phyloP scores from a whole-genome alignment of 768 basidiomycete genomes.

The Amanita inopinata region DNA sequence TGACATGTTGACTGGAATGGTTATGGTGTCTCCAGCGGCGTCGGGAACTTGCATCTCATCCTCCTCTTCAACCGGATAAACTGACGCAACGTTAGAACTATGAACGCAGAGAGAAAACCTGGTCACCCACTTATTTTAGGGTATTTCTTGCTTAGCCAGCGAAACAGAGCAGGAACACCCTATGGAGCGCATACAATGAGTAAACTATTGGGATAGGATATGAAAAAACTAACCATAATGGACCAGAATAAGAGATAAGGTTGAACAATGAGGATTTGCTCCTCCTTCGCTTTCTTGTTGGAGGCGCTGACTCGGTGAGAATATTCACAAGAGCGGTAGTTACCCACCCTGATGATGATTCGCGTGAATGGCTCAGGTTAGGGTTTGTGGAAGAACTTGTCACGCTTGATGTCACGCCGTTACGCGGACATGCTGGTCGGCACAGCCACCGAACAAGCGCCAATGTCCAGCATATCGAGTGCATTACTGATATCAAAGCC shows the following conservation, averaged over 20 bases:
- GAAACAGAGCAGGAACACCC: slow-evolving; percentile 97
- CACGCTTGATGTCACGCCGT: slow-evolving; percentile 1
- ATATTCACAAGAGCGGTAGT: no score
- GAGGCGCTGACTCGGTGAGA: no score
- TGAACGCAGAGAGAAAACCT: background rate
- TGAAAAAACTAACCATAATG: background rate
- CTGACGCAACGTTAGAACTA: slow-evolving; percentile 24
- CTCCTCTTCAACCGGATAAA: slow-evolving; percentile 75
- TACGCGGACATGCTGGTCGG: background rate
- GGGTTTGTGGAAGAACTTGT: slow-evolving; percentile 8
- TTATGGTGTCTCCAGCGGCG: slow-evolving; percentile 55
- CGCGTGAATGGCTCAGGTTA: slow-evolving; percentile 6
- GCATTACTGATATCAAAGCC: no score
- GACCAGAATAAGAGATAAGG: no score
- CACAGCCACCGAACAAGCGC: background rate
- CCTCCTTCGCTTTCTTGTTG: no score
- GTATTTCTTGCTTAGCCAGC: slow-evolving; percentile 98
- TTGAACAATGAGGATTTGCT: no score
- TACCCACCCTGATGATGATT: no score
- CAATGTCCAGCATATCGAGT: slow-evolving; percentile 2
- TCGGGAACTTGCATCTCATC: slow-evolving; percentile 63
- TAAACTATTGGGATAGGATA: background rate
- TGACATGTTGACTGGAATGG: slow-evolving; percentile 71
- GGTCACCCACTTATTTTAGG: slow-evolving; percentile 78
- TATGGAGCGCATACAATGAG: slow-evolving; percentile 22